phyloP scores from a whole-genome alignment of 1,284 basidiomycete species.

The Puccinia triticina region DNA sequence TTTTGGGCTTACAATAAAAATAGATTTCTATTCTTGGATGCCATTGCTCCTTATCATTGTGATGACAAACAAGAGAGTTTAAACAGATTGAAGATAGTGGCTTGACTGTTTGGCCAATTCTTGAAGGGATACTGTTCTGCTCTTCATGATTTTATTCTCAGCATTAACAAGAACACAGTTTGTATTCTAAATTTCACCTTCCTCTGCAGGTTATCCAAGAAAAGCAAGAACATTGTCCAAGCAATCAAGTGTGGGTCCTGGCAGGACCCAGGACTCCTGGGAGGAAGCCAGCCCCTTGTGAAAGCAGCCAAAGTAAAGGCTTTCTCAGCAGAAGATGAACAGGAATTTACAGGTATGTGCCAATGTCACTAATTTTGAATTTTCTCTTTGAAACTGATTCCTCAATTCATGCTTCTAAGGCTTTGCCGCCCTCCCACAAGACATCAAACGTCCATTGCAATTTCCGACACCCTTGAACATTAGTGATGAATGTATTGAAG shows the following conservation, averaged over 20 bases:
- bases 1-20: too few species aligned
- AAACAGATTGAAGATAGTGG: too few species aligned
- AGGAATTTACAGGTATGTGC: neutral
- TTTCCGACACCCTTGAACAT: neutral
- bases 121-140: too few species aligned
- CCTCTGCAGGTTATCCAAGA: constrained; percentile 1
- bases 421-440: constrained; percentile 10
- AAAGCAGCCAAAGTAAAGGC: constrained; percentile 5
- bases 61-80: too few species aligned
- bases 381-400: neutral
- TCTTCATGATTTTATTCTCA: too few species aligned
- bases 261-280: too few species aligned
- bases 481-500: neutral
- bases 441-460: neutral
- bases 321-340: neutral
- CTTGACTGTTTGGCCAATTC: too few species aligned
- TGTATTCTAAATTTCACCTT: neutral
- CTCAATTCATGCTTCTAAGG: neutral
- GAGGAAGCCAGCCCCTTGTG: neutral
- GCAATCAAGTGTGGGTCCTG: too few species aligned
- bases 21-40: too few species aligned
- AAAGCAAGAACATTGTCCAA: neutral
- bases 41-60: too few species aligned
- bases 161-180: too few species aligned
- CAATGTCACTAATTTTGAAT: neutral